Evolutionary conservation across 129 eudicot species (phyloP).

Genomic region (Erigeron canadensis): DNA sequence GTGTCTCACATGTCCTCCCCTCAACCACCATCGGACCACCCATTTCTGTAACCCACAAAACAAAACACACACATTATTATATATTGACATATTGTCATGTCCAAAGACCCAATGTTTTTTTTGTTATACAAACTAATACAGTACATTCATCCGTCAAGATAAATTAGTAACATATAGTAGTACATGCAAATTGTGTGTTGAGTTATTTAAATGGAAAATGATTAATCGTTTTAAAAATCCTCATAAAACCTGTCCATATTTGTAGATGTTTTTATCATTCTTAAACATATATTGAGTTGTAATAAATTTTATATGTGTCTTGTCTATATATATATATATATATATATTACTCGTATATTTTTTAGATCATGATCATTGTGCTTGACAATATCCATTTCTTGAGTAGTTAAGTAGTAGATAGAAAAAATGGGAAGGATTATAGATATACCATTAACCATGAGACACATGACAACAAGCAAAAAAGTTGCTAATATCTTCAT

Average conservation of each 20-base stretch:
- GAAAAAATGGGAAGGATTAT: background rate
- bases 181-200: too few relatives aligned
- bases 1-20: slow-evolving; percentile 62
- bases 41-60: slow-evolving; percentile 18
- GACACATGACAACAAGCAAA: slow-evolving; percentile 48
- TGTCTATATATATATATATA: too few relatives aligned
- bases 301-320: background rate
- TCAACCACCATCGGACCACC: slow-evolving; percentile 46
- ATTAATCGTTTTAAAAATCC: too few relatives aligned
- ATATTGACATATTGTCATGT: background rate
- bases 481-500: slow-evolving; percentile 45
- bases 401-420: background rate
- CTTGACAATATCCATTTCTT: background rate
- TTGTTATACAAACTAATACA: too few relatives aligned
- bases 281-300: background rate
- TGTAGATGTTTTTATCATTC: too few relatives aligned
- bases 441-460: slow-evolving; percentile 51
- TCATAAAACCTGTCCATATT: too few relatives aligned
- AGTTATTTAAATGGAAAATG: too few relatives aligned
- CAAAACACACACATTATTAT: background rate
- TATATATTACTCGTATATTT: too few relatives aligned
- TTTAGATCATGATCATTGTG: background rate
- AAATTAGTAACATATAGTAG: too few relatives aligned
- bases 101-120: background rate
- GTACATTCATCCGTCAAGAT: too few relatives aligned